phyloP scores from a whole-genome alignment of 306 rosid genomes.

The Pyrus communis region DNA sequence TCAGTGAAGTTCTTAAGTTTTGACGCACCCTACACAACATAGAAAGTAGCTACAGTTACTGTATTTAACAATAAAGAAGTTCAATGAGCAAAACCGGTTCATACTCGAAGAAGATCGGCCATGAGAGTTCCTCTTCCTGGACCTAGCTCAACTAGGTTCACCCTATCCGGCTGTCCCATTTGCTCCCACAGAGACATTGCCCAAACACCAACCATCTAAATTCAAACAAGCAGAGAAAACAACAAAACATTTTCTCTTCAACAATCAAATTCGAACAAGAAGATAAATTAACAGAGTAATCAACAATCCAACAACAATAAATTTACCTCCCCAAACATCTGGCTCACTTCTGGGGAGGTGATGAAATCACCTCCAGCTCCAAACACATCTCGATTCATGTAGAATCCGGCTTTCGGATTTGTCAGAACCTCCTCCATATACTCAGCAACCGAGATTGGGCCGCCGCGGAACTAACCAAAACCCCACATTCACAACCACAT shows the following conservation, averaged over 20 bases:
- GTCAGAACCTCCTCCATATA: conserved; percentile 96
- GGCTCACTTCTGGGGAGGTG: conserved; percentile 97
- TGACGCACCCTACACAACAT: conserved; percentile 59
- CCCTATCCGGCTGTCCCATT: conserved; percentile 74
- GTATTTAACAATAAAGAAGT: not conserved
- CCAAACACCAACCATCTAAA: conserved; percentile 92
- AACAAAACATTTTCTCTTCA: conserved; percentile 9
- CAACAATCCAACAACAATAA: not conserved
- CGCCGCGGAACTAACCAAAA: conserved; percentile 84
- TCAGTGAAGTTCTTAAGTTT: conserved; percentile 59
- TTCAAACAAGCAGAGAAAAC: conserved; percentile 14
- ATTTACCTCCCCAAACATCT: conserved; percentile 89
- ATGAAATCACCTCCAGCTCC: conserved; percentile 90
- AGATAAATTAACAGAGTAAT: not conserved
- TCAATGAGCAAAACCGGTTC: conserved; percentile 4
- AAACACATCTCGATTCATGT: conserved; percentile 89
- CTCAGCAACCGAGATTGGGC: conserved; percentile 92
- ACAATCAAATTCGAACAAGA: not conserved
- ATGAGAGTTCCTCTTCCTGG: conserved; percentile 97
- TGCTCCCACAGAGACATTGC: conserved; percentile 98
- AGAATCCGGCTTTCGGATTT: conserved; percentile 87
- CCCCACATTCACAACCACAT: not conserved
- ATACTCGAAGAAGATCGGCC: conserved; percentile 86
- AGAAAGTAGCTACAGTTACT: not conserved
- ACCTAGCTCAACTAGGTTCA: conserved; percentile 80